phyloP scores from a whole-genome alignment of 352 stramenopile genomes.

The Sclerospora graminicola region DNA sequence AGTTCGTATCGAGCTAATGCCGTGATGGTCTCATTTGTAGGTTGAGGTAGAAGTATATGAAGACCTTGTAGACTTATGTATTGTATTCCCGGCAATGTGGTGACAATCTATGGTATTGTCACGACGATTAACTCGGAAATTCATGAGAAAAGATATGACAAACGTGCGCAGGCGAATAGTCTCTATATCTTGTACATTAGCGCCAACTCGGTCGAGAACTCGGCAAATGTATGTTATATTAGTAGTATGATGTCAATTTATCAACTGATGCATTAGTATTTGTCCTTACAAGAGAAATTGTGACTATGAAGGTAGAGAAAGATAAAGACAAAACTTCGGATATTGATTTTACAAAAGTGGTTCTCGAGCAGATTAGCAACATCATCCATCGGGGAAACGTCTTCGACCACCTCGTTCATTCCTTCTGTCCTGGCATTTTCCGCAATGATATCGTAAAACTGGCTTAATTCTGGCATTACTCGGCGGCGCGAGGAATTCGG shows the following conservation, averaged over 20 bases:
- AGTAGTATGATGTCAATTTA: no score
- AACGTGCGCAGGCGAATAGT: constrained; percentile 84
- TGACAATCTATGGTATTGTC: constrained; percentile 90
- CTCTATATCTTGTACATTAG: constrained; percentile 93
- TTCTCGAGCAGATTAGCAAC: constrained; percentile 86
- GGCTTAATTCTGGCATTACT: constrained; percentile 93
- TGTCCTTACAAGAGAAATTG: no score
- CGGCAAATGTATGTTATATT: constrained; percentile 38
- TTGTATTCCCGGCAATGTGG: constrained; percentile 92
- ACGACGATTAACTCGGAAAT: constrained; percentile 93
- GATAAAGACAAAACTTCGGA: constrained; percentile 45
- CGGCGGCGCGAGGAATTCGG: constrained; percentile 80
- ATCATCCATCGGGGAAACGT: constrained; percentile 84
- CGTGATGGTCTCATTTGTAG: constrained; percentile 31
- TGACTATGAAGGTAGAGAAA: constrained; percentile 17
- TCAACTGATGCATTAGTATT: no score
- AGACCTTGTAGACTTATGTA: constrained; percentile 92
- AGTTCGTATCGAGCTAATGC: no score
- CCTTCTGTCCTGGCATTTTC: constrained; percentile 94
- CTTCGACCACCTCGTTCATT: constrained; percentile 92
- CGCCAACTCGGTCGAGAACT: constrained; percentile 85
- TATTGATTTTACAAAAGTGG: constrained; percentile 82
- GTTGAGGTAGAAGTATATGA: constrained; percentile 83
- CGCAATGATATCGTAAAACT: constrained; percentile 97
- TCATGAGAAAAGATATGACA: constrained; percentile 78